Evolutionary conservation across 345 rosid genomes (phyloP).

Genomic region (Schrenkiella parvula): DNA sequence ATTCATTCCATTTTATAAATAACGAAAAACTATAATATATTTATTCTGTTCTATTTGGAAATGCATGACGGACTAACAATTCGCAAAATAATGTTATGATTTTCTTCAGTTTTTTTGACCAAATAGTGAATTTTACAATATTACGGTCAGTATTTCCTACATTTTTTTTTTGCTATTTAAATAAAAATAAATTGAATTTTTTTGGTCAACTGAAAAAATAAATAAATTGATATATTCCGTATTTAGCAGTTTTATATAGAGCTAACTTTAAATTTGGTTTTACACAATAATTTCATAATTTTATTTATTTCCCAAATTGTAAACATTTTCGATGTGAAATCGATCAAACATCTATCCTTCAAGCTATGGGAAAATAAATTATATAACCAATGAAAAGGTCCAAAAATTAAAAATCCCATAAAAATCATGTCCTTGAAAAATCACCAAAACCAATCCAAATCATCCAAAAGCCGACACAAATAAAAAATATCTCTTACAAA

Average conservation of each 20-base stretch:
- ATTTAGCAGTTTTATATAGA: not conserved
- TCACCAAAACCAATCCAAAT: not conserved
- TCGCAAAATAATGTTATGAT: no score
- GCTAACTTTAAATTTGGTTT: not conserved
- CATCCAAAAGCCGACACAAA: not conserved
- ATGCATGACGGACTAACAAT: no score
- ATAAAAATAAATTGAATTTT: not conserved
- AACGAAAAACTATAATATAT: no score
- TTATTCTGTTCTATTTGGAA: no score
- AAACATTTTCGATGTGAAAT: not conserved
- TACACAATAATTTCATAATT: not conserved
- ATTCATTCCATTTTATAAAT: no score
- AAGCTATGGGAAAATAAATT: not conserved
- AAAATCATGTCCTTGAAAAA: not conserved
- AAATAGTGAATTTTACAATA: not conserved
- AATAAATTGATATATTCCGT: not conserved
- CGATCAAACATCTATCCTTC: not conserved
- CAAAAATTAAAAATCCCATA: not conserved
- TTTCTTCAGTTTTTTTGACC: not conserved
- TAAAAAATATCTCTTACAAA: not conserved
- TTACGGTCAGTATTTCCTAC: not conserved
- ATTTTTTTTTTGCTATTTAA: not conserved
- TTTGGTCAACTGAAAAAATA: not conserved
- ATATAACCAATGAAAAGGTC: not conserved
- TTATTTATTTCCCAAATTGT: not conserved